phyloP scores from a whole-genome alignment of 139 green algal species.

The Mychonastes homosphaera region DNA sequence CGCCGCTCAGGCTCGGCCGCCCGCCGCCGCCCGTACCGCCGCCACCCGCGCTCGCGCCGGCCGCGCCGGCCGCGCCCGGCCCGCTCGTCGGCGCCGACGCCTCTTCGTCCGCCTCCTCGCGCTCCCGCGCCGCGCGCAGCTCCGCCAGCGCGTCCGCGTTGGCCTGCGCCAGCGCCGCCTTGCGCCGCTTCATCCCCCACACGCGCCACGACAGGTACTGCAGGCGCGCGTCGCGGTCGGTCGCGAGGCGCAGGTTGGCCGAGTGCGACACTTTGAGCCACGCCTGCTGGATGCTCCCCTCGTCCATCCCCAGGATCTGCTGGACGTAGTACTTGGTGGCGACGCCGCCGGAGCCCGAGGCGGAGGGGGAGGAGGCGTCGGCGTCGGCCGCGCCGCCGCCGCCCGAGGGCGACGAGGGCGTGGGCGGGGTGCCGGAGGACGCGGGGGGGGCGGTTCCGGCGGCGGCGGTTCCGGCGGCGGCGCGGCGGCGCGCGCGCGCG shows the following conservation, averaged over 20 bases:
- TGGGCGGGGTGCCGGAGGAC: background rate
- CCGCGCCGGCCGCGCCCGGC: background rate
- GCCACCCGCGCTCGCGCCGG: background rate
- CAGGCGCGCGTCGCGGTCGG: slow-evolving; percentile 59
- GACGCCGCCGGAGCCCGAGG: too few relatives aligned
- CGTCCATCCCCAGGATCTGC: slow-evolving; percentile 61
- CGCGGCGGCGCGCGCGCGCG: background rate
- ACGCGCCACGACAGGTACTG: slow-evolving; percentile 77
- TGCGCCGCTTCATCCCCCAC: slow-evolving; percentile 70
- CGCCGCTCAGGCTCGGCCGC: too few relatives aligned
- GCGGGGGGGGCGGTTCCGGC: background rate
- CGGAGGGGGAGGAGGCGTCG: too few relatives aligned
- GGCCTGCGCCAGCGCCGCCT: slow-evolving; percentile 6
- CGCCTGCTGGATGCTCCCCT: slow-evolving; percentile 53
- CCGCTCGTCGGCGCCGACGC: slow-evolving; percentile 2
- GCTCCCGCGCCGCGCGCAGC: slow-evolving; percentile 1
- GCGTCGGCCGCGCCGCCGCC: slow-evolving; percentile 7
- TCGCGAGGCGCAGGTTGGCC: slow-evolving; percentile 1
- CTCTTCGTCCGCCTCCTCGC: slow-evolving; percentile 14
- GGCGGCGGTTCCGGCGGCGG: background rate
- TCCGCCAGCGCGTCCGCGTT: slow-evolving; percentile 6
- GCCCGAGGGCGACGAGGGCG: too few relatives aligned
- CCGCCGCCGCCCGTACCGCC: too few relatives aligned
- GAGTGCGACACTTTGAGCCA: slow-evolving; percentile 48
- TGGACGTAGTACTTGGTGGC: slow-evolving; percentile 63